Evolutionary conservation across 352 stramenopile genomes (phyloP).

Genomic region (Globisporangium canariense): DNA sequence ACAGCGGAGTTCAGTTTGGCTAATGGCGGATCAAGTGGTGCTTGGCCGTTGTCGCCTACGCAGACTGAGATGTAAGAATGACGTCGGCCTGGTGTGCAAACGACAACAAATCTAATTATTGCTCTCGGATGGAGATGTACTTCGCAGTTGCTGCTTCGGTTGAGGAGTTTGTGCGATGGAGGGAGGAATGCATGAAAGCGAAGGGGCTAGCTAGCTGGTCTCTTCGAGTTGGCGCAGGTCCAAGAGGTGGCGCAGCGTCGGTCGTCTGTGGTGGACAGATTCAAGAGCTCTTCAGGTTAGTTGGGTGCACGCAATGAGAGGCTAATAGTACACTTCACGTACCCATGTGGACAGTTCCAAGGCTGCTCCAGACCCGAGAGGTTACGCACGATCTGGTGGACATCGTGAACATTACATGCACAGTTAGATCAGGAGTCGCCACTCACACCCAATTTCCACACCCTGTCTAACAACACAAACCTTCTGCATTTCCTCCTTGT

Average conservation of each 20-base stretch:
- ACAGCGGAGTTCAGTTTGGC: background rate
- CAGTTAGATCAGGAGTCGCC: background rate
- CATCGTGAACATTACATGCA: background rate
- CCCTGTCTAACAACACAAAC: conserved; percentile 25
- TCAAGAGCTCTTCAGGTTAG: background rate
- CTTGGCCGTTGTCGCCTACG: background rate
- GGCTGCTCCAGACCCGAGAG: conserved; percentile 90
- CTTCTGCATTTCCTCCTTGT: conserved; percentile 90
- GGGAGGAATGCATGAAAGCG: no score
- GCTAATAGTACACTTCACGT: conserved; percentile 7
- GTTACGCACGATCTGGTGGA: conserved; percentile 76
- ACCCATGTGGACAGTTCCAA: conserved; percentile 95
- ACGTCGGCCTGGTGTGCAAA: background rate
- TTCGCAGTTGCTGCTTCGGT: background rate
- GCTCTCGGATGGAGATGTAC: background rate
- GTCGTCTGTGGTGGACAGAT: conserved; percentile 30
- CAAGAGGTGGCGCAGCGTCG: conserved; percentile 76
- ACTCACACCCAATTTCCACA: background rate
- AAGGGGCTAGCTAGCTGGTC: background rate
- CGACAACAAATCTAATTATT: conserved; percentile 7
- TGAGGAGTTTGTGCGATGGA: no score
- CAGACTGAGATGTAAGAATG: conserved; percentile 1
- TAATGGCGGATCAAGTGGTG: background rate
- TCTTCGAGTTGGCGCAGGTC: conserved; percentile 46
- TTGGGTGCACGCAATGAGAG: background rate